Base-by-base conservation (phyloP, 805 yeast species). In the Zygoascus ofunaensis region DNA sequence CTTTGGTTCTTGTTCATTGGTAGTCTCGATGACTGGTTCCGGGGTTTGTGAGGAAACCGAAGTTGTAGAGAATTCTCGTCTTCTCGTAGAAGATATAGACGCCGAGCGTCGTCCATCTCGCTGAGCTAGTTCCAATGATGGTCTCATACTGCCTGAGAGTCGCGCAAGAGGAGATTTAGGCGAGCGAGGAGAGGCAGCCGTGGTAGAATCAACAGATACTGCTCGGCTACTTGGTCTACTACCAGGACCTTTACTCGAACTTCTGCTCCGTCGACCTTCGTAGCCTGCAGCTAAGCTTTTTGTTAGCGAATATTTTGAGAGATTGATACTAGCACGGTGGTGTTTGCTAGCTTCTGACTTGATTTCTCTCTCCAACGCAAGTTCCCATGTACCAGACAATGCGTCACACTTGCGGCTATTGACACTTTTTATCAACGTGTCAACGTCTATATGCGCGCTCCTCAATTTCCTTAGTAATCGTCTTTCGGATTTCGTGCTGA, bases 331-430 rank as follows among this genome's bases (percentile, higher is more conserved):
- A n/a, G 44, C 34, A 22, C 49, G 26, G 24, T 45, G 46, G 19
- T 23, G 33, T 20, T 37, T 37, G 14, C 49, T 46, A 4, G 51
- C 34, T 15, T 50, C 50, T 12, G 35, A 26, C n/a, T 48, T 55
- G 20, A 43, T 26, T 51, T 76, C 79, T 39, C 66, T 64, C 19
- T 82, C 86, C 23, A 81, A 61, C 15, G 79, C 61, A 17, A 86
- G 65, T 38, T 79, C 79, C 81, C 89, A 87, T 46, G 80, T 70
- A 0, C 90, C 95, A 12, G 83, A 76, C 14, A 83, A 64, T 0
- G 86, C 68, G 60, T 84, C 92, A 62, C 85, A 76, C 45, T 80
- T 77, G 39, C 73, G 71, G 45, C 72, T 69, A 23, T 64, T 55
- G 3, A 87, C 78, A 23, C 82, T 74, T 5, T 72, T 66, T 51